Evolutionary conservation across 2,329 filamentous ascomycete genomes (phyloP).

Genomic region (Pyrenophora graminea): DNA sequence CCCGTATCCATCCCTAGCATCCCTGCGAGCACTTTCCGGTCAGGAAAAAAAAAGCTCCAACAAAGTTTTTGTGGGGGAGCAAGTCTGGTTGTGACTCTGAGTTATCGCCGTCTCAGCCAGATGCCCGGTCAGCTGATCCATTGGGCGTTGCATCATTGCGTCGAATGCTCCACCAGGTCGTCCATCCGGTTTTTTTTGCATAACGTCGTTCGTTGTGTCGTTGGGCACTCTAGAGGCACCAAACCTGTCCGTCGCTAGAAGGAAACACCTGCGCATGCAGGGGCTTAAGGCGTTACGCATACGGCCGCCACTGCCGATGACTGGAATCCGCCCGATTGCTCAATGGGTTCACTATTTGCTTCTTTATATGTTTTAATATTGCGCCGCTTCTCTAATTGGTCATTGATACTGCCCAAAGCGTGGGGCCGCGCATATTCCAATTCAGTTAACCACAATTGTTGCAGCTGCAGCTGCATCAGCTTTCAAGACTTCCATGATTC

Average conservation of each 20-base stretch:
- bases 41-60: background rate
- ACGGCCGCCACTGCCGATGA: background rate
- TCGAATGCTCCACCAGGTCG: background rate
- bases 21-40: conserved; percentile 2
- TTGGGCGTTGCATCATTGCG: background rate
- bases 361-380: background rate
- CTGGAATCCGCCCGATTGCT: conserved; percentile 11
- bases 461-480: conserved; percentile 11
- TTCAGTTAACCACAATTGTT: conserved; percentile 8
- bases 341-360: background rate
- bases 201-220: conserved; percentile 3
- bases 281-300: conserved; percentile 2
- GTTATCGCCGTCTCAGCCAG: background rate
- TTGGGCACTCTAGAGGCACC: background rate
- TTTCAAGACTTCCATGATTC: background rate
- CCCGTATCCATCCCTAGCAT: background rate
- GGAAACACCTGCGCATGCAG: background rate
- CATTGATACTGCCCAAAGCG: conserved; percentile 1
- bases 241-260: background rate
- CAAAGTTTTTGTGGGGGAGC: too few species aligned
- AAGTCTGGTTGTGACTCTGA: background rate
- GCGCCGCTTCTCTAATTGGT: conserved; percentile 5
- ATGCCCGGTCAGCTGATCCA: background rate
- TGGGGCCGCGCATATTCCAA: conserved; percentile 5
- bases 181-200: background rate